phyloP scores from a whole-genome alignment of 2,329 filamentous ascomycete species.

The Fusarium nygamai region DNA sequence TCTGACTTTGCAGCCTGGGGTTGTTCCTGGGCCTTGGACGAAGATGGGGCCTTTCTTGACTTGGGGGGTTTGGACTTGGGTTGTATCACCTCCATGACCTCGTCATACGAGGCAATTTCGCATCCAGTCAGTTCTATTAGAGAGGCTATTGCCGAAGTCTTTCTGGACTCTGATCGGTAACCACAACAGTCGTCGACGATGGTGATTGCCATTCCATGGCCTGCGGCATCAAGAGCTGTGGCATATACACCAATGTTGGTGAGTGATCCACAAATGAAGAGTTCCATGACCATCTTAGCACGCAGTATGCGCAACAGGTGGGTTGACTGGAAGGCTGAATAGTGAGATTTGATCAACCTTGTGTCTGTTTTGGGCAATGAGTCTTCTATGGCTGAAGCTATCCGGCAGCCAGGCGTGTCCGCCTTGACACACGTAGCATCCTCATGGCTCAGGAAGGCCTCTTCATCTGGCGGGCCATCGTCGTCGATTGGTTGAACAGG shows the following conservation, averaged over 20 bases:
- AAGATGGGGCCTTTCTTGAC: constrained; percentile 4
- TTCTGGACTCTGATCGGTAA: constrained; percentile 75
- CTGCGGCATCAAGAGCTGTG: constrained; percentile 88
- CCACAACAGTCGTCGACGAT: constrained; percentile 90
- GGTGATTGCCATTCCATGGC: constrained; percentile 87
- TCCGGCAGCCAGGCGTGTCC: constrained; percentile 57
- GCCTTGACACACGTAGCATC: constrained; percentile 56
- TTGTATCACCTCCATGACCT: constrained; percentile 59
- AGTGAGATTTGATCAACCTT: constrained; percentile 75
- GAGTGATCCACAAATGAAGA: constrained; percentile 88
- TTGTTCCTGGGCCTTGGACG: constrained; percentile 19
- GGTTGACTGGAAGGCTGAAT: constrained; percentile 86
- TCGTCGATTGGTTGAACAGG: constrained; percentile 16
- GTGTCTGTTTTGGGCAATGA: constrained; percentile 61
- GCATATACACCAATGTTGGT: constrained; percentile 91
- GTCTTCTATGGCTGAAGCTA: constrained; percentile 55
- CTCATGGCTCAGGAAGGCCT: constrained; percentile 59
- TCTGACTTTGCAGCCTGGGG: constrained; percentile 4
- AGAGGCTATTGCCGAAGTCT: constrained; percentile 74
- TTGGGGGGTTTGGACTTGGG: constrained; percentile 27
- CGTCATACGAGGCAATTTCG: constrained; percentile 66
- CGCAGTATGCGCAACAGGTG: constrained; percentile 79
- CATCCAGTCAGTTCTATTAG: constrained; percentile 82
- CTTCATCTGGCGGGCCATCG: constrained; percentile 44
- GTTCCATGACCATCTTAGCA: constrained; percentile 86